Evolutionary conservation across 768 basidiomycete species (phyloP), one percentile per base, ranked within the genome.

Genomic region (Cantharellus cinnabarinus): DNA sequence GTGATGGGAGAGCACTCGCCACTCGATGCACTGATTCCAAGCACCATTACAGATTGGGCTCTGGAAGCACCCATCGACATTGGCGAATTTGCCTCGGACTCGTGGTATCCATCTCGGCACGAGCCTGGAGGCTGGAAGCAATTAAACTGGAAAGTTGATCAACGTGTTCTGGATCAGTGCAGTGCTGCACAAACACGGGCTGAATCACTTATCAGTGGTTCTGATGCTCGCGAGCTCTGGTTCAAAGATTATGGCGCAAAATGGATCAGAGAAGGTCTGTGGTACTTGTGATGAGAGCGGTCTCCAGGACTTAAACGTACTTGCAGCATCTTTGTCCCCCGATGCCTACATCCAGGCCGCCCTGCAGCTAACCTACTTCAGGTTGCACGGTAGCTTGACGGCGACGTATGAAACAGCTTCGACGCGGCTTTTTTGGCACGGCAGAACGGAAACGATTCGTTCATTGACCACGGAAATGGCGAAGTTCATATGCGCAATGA

Each of bases 391-490:
- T 5, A 71, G 74, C 60, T 83, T 88, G 65, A 87, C 88, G 2
- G 88, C 93, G 1, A 89, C 87, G 4, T 95, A 97, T 68, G 93
- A 97, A 70, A 95, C 91, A 0, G 87, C 83, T 0, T 76, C 93
- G 40, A 94, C 93, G 2, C 79, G 89, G 35, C 76, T 85, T 68
- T 93, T 93, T 72, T 73, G 82, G 61, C 80, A 82, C 62, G 93
- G 89, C 14, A 79, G 93, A 15, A 95, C 91, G 1, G 93, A 97
- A 67, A 90, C 88, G 0, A 80, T 97, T 57, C 79, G 91, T 35
- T 77, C 82, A 0, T 73, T 85, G 50, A 84, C 81, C 56, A 71
- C 70, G 20, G 85, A 90, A 62, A 84, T 83, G 61, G 76, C 85
- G 40, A 73, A 74, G 4, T 93, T 84, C 73, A 85, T 90, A 3